Evolutionary conservation across 495 filamentous ascomycete genomes (phyloP).

Genomic region (Aspergillus conjunctus): DNA sequence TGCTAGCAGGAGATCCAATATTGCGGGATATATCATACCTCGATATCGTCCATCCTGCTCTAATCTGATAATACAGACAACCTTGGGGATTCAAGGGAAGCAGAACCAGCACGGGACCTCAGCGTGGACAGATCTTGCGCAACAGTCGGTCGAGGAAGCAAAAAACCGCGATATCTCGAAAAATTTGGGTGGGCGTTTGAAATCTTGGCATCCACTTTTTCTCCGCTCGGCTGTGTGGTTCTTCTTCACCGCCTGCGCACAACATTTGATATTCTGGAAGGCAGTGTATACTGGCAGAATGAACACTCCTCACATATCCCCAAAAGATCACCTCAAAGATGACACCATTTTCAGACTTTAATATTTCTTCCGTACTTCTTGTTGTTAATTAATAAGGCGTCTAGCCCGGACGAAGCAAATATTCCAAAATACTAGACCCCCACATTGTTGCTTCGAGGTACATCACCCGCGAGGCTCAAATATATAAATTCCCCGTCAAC

Average conservation of each 20-base stretch:
- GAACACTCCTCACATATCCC: too few species aligned
- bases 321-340: too few species aligned
- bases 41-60: conserved; percentile 48
- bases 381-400: too few species aligned
- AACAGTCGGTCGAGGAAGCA: conserved; percentile 22
- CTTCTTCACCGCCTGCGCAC: conserved; percentile 35
- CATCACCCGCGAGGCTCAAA: too few species aligned
- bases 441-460: too few species aligned
- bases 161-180: conserved; percentile 35
- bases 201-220: conserved; percentile 41
- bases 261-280: neutral
- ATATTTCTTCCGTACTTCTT: too few species aligned
- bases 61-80: conserved; percentile 8
- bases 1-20: conserved; percentile 12
- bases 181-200: conserved; percentile 45
- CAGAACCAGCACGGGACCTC: conserved; percentile 18
- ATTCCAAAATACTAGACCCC: too few species aligned
- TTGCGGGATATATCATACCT: conserved; percentile 39
- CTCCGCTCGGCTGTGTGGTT: conserved; percentile 38
- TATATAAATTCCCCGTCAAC: too few species aligned
- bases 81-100: neutral
- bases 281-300: neutral
- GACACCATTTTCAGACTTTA: too few species aligned
- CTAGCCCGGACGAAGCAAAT: too few species aligned
- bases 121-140: conserved; percentile 19